Percentiles rank a stretch among this genome's conserved stretches.
phyloP scores from a whole-genome alignment of 768 basidiomycete species.

The Mycena kentingensis region DNA sequence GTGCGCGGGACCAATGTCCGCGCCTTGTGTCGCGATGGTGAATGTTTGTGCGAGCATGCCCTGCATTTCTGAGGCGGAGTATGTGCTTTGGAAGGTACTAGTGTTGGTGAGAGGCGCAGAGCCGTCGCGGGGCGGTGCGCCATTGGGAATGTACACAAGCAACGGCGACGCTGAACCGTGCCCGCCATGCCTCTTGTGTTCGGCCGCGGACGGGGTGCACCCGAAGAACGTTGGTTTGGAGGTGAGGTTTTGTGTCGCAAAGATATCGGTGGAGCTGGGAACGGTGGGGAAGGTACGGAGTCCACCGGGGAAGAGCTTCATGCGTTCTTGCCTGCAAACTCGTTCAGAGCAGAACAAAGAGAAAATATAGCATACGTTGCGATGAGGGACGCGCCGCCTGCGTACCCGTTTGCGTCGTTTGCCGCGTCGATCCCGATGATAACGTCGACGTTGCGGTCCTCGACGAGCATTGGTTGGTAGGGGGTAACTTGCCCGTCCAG shows the following conservation, averaged over 20 bases:
- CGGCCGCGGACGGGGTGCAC: conserved; percentile 32
- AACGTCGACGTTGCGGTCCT: conserved; percentile 47
- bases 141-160: conserved; percentile 62
- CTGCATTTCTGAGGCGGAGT: conserved; percentile 38
- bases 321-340: conserved; percentile 12
- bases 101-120: conserved; percentile 45
- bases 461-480: conserved; percentile 50
- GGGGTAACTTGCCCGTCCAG: conserved; percentile 48
- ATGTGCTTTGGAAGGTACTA: conserved; percentile 40
- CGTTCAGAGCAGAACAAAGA: neutral
- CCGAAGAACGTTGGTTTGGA: conserved; percentile 49
- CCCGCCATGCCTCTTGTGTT: conserved; percentile 18
- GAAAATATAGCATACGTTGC: conserved; percentile 12
- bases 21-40: conserved; percentile 45
- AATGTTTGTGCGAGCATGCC: conserved; percentile 51
- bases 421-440: conserved; percentile 52
- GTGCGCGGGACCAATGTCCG: conserved; percentile 28
- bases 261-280: conserved; percentile 29
- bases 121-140: conserved; percentile 44
- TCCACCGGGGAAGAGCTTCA: conserved; percentile 24
- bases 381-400: conserved; percentile 19
- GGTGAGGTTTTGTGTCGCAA: conserved; percentile 38
- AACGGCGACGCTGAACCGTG: no score
- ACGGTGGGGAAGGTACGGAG: conserved; percentile 35
- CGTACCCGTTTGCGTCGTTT: conserved; percentile 9